Conservation (phyloP, 176 grass and related monocot species). For the Canna indica region DNA sequence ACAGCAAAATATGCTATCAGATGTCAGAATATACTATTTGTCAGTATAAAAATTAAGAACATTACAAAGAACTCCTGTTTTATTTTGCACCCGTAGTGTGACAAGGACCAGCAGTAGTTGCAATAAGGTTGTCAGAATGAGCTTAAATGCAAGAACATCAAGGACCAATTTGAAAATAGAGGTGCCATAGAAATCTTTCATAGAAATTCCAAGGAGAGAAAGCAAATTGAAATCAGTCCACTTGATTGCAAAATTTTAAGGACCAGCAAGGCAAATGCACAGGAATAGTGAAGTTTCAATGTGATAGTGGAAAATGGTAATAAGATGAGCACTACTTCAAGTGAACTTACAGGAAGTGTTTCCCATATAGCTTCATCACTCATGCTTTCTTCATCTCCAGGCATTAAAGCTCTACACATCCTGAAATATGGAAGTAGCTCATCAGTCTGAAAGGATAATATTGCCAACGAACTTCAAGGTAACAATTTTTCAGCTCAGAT, state of each 20-base stretch:
- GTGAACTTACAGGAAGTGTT: conserved; percentile 61
- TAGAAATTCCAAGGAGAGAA: neutral
- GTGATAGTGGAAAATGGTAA: neutral
- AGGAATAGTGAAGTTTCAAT: no score
- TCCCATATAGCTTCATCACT: conserved; percentile 60
- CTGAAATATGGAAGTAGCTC: conserved; percentile 20
- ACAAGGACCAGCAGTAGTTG: neutral
- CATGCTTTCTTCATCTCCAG: conserved; percentile 62
- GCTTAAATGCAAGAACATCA: neutral
- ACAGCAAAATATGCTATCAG: neutral
- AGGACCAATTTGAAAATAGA: neutral
- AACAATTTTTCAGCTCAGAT: neutral
- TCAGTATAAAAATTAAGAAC: no score
- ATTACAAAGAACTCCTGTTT: no score
- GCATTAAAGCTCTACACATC: conserved; percentile 70
- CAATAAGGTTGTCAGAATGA: neutral
- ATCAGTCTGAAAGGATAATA: neutral
- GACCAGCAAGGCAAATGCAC: neutral
- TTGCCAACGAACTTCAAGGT: neutral
- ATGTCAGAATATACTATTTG: no score
- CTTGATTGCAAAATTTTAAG: neutral
- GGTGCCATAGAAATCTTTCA: neutral
- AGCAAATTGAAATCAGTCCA: neutral
- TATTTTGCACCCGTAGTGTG: neutral
- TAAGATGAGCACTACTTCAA: conserved; percentile 5